Percentiles rank a stretch among this genome's conserved stretches.
Evolutionary conservation across 1,139 yeast species (phyloP).

Genomic region (Candida glucosophila): DNA sequence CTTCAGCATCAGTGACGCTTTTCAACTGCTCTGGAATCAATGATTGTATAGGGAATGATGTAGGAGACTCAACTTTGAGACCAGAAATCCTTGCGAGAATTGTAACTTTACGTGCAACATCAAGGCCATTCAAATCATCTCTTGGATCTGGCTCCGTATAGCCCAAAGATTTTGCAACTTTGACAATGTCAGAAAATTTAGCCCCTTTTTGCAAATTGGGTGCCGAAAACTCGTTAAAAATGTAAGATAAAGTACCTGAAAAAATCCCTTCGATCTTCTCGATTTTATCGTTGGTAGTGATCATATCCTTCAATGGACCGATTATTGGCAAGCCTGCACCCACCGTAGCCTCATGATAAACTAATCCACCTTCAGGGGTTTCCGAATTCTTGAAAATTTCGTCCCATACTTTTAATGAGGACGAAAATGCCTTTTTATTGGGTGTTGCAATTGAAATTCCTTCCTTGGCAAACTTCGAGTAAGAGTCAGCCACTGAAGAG

Average conservation of each 20-base stretch:
- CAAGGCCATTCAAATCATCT: constrained; percentile 95
- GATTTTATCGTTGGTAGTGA: constrained; percentile 87
- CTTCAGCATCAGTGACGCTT: constrained; percentile 61
- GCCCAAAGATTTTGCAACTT: constrained; percentile 81
- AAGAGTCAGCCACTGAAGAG: constrained; percentile 62
- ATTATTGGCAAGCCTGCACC: constrained; percentile 97
- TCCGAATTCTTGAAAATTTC: constrained; percentile 52
- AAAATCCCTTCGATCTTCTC: constrained; percentile 91
- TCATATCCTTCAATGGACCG: constrained; percentile 77
- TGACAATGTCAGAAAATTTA: constrained; percentile 84
- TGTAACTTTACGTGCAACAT: constrained; percentile 96
- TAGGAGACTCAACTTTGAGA: constrained; percentile 75
- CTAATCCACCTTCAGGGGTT: constrained; percentile 59
- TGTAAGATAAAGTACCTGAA: constrained; percentile 93
- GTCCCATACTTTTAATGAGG: constrained; percentile 68
- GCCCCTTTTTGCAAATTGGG: constrained; percentile 44
- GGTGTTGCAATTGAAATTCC: constrained; percentile 97
- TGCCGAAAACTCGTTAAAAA: constrained; percentile 87
- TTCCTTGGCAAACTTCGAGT: constrained; percentile 61
- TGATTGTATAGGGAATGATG: constrained; percentile 92
- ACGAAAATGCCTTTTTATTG: constrained; percentile 95
- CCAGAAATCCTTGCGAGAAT: constrained; percentile 92
- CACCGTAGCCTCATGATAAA: constrained; percentile 97
- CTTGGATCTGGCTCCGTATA: constrained; percentile 99
- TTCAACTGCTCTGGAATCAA: constrained; percentile 84